These are phyloP conservation scores for Chalara sp. DNA, from an alignment of 2,329 filamentous ascomycete species.

Conservation along the genomic window DNA sequence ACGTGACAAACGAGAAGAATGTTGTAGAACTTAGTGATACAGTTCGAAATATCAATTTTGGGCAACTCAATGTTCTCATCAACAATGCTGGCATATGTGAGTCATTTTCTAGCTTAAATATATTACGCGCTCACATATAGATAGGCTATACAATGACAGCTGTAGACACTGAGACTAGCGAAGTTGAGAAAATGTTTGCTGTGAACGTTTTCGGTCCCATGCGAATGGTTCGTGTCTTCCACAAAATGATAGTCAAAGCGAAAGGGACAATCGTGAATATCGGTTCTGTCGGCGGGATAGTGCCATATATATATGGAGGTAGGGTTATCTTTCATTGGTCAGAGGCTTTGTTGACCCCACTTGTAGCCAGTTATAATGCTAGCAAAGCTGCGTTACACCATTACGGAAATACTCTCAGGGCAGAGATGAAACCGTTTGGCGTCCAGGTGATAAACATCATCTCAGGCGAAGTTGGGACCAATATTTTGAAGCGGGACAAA, in stretches of 20 bases:
- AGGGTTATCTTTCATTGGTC: too few relatives aligned
- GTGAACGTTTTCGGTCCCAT: neutral
- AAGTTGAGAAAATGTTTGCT: neutral
- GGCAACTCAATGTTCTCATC: too few relatives aligned
- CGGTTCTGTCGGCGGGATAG: neutral
- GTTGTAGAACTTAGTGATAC: too few relatives aligned
- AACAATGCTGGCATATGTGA: too few relatives aligned
- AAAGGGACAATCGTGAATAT: neutral
- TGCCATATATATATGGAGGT: neutral
- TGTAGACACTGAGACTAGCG: neutral
- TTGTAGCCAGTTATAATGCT: slow-evolving; percentile 30
- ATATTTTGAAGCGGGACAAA: too few relatives aligned
- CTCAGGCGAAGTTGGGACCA: too few relatives aligned
- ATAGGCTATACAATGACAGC: neutral
- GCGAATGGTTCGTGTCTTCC: neutral
- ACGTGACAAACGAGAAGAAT: too few relatives aligned
- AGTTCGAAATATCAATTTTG: too few relatives aligned
- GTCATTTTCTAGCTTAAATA: too few relatives aligned
- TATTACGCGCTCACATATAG: too few relatives aligned
- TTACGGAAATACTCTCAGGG: slow-evolving; percentile 11
- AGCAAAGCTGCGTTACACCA: slow-evolving; percentile 36
- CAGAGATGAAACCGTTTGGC: slow-evolving; percentile 14
- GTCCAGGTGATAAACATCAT: too few relatives aligned
- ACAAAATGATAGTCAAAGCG: neutral
- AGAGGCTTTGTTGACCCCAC: too few relatives aligned